phyloP scores from a whole-genome alignment of 257 asterid species.

The Mitragyna speciosa region DNA sequence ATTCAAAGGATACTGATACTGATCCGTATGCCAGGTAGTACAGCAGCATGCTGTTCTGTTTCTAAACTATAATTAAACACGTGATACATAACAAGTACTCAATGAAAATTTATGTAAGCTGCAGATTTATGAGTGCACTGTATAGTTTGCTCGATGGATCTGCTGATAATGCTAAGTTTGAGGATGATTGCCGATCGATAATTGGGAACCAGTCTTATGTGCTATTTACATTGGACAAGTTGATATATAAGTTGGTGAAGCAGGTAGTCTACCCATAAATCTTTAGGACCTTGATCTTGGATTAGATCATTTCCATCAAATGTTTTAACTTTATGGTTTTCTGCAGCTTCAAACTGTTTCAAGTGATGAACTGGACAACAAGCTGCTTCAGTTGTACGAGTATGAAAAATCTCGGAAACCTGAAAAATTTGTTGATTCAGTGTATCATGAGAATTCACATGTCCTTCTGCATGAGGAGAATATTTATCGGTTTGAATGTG shows the following conservation, averaged over 20 bases:
- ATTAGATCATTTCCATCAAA: not conserved
- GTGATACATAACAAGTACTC: not conserved
- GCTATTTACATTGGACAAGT: conserved; percentile 89
- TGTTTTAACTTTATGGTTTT: conserved; percentile 9
- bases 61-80: not conserved
- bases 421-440: conserved; percentile 41
- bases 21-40: conserved; percentile 47
- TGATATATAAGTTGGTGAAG: conserved; percentile 87
- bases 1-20: conserved; percentile 34
- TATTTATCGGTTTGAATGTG: conserved; percentile 55
- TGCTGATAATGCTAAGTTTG: conserved; percentile 80
- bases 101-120: not conserved
- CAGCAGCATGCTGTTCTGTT: not conserved
- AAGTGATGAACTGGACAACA: conserved; percentile 48
- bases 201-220: conserved; percentile 93
- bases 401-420: conserved; percentile 46
- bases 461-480: conserved; percentile 45
- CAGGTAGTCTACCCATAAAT: conserved; percentile 44
- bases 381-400: conserved; percentile 45
- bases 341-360: conserved; percentile 50
- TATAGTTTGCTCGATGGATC: conserved; percentile 95
- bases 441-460: conserved; percentile 48
- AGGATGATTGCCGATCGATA: conserved; percentile 91
- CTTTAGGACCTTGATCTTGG: not conserved
- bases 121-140: conserved; percentile 84